Base-by-base conservation (phyloP, 371 early-diverging fungal species). In the Umbelopsis sp. region DNA sequence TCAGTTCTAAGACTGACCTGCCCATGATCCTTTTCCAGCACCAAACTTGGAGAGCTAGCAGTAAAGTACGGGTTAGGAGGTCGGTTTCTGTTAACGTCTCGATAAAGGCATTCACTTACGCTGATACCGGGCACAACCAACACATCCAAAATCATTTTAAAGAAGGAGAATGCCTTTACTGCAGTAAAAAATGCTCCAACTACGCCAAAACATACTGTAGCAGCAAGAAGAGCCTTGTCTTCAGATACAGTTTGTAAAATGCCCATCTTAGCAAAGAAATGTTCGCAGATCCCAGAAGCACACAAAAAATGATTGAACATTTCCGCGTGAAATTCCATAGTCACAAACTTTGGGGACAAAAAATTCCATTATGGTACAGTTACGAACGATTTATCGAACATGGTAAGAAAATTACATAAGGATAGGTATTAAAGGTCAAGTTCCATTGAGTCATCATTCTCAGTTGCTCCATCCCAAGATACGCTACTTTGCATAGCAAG, bases 11-110 rank as follows among this genome's bases (percentile, higher is more conserved):
- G 41, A 51, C 82, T 74, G 86, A 92, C 92, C 88, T 65, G 96
- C 97, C 94, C 94, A 97, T 48, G 89, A 84, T 37, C 93, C 94
- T 65, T 84, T 78, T 29, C 91, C 92, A 53, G 94, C 94, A 41
- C 94, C 95, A 76, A 92, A 94, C 68, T 87, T 87, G 68, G 87
- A 84, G 67, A 96, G 84, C 91, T 89, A 82, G 38, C 25, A 48
- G 64, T 44, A 65, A 10, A 50, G n/a, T 8, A 50, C 18, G 24
- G 37, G 20, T 46, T 62, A 12, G 51, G 44, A 14, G 12, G 29
- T 67, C 41, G 62, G 46, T 46, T 29, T 38, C 52, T 68, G 44
- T 44, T 46, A 29, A 16, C 46, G 50, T 67, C 53, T 65, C 48
- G n/a, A 11, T 45, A 32, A 11, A 50, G 25, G 48, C 22, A 68